phyloP scores from a whole-genome alignment of 306 rosid species.

The Lablab purpureus region DNA sequence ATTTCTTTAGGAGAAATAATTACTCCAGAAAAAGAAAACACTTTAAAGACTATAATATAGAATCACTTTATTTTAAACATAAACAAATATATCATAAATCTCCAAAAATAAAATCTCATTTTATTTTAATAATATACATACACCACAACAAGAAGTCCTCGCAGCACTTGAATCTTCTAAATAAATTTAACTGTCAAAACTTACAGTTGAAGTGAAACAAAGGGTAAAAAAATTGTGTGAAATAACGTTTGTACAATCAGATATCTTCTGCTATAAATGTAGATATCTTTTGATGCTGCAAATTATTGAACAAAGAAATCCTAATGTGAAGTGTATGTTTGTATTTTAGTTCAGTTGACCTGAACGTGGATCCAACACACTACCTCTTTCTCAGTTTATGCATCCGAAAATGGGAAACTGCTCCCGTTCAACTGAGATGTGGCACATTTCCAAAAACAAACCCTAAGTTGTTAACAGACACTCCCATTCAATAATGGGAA shows the following conservation, averaged over 20 bases:
- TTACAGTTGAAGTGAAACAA: slow-evolving; percentile 23
- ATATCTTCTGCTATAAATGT: slow-evolving; percentile 23
- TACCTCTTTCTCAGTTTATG: not conserved
- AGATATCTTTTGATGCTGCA: slow-evolving; percentile 30
- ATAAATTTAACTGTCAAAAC: slow-evolving; percentile 23
- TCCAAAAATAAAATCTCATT: slow-evolving; percentile 21
- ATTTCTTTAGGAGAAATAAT: not conserved
- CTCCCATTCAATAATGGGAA: slow-evolving; percentile 2
- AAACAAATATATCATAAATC: not conserved
- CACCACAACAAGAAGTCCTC: slow-evolving; percentile 21
- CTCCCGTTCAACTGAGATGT: not conserved
- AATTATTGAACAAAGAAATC: slow-evolving; percentile 27
- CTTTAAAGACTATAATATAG: not conserved
- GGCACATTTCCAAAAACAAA: not conserved
- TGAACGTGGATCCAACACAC: not conserved
- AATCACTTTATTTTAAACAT: not conserved
- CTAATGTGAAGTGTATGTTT: not conserved
- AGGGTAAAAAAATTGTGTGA: not conserved
- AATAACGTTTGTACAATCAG: not conserved
- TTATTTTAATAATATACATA: slow-evolving; percentile 13
- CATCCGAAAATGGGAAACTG: not conserved
- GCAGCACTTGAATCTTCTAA: slow-evolving; percentile 5
- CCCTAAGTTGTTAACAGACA: slow-evolving; percentile 24
- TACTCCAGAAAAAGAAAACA: not conserved
- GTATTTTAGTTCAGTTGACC: not conserved